Evolutionary conservation across 1,284 basidiomycete species (phyloP).

Genomic region (Tilletiaria anomala): DNA sequence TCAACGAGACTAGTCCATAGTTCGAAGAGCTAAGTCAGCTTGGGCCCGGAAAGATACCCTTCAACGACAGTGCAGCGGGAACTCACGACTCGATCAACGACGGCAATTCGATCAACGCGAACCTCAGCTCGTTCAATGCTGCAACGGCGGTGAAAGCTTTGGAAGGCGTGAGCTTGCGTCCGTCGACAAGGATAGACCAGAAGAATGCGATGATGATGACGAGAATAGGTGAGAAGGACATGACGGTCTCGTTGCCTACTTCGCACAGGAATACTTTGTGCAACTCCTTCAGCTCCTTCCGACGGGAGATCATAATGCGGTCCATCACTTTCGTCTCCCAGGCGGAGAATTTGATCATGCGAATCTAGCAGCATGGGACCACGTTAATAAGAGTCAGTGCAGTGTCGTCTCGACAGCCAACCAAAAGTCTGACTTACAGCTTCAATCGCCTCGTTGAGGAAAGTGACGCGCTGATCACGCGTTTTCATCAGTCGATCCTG

Average conservation of each 20-base stretch:
- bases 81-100: conserved; percentile 21
- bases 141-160: conserved; percentile 19
- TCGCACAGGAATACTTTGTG: conserved; percentile 1
- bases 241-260: not conserved
- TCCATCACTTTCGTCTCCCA: conserved; percentile 16
- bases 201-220: conserved; percentile 15
- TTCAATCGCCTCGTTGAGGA: conserved; percentile 15
- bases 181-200: conserved; percentile 14
- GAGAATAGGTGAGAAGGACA: conserved; percentile 11
- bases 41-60: no score
- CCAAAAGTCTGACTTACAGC: no score
- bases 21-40: no score
- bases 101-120: conserved; percentile 18
- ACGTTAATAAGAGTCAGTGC: no score
- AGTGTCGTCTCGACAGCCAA: no score
- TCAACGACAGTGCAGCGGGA: no score
- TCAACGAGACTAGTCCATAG: no score
- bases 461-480: conserved; percentile 11
- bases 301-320: conserved; percentile 6
- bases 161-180: conserved; percentile 12
- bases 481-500: conserved; percentile 8
- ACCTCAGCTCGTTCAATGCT: conserved; percentile 21
- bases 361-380: no score
- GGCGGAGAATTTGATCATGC: conserved; percentile 27
- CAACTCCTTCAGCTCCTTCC: conserved; percentile 8